Evolutionary conservation across 805 yeast genomes (phyloP), one percentile per base, ranked within the genome.

Genomic region (Yarrowia sp.): DNA sequence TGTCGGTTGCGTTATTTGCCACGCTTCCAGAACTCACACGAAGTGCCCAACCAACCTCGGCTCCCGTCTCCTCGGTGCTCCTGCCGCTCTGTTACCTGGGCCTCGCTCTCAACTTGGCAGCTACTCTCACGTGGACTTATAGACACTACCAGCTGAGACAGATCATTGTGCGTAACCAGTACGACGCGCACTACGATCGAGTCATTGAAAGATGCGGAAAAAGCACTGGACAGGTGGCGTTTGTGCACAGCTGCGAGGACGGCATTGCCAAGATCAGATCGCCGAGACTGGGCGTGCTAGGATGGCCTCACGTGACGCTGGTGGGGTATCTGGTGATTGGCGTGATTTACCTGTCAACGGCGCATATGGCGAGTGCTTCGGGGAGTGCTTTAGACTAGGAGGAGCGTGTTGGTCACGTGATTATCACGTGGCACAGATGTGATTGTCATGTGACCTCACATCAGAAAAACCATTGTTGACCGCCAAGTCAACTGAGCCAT

Each of bases 241-340:
- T 56, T 26, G 63, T 56, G 5, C 63, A 56, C 36, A 56, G 63
- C 48, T 56, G 48, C 5, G 63, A 56, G 22, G 63, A 56, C 38
- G 63, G 63, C 5, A 56, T 41, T 26, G 48, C 48, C 15, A 56
- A 56, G n/a, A 41, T 41, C 11, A 10, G 48, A 8, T n/a, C 46
- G 9, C 63, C 63, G 15, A 14, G 48, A 2, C 38, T 56, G 4
- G 26, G 40, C 8, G 38, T 7, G 11, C 22, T 56, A 2, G 63
- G 63, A 9, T 56, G 48, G 48, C 63, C 63, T 10, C 63, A 56
- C 32, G 19, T 42, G 12, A 56, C 63, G 5, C 48, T 56, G 19
- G 48, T 56, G 10, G 63, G 48, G 0, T 41, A 42, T 26, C 14
- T 26, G 0, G 15, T 55, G 5, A 12, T 55, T 2, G 61, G 36